Evolutionary conservation across 2,329 filamentous ascomycete genomes (phyloP).

Genomic region (Penicillium janthinellum): DNA sequence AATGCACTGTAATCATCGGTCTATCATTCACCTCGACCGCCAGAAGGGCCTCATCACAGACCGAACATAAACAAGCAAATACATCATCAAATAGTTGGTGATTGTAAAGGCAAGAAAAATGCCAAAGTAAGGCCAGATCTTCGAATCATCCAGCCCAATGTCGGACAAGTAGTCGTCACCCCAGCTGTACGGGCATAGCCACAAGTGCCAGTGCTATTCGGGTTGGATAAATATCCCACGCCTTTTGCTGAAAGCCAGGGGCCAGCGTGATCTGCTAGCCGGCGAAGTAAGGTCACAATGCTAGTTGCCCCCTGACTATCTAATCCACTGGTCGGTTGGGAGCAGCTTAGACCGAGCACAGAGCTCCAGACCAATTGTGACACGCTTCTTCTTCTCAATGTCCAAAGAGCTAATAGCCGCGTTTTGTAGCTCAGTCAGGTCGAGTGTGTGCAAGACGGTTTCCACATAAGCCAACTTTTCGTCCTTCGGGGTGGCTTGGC

Average conservation of each 20-base stretch:
- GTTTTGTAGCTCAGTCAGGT: conserved; percentile 62
- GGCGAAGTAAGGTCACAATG: conserved; percentile 65
- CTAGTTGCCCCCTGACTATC: conserved; percentile 66
- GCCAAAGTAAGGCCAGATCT: conserved; percentile 39
- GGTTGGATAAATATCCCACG: conserved; percentile 68
- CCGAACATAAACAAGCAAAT: conserved; percentile 36
- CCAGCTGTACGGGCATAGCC: conserved; percentile 74
- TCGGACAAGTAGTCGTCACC: conserved; percentile 39
- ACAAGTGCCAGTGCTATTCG: conserved; percentile 64
- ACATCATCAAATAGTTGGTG: conserved; percentile 40
- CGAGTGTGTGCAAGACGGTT: conserved; percentile 61
- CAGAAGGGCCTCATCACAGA: conserved; percentile 37
- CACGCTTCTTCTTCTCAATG: conserved; percentile 66
- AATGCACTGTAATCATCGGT: no score
- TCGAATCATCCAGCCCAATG: conserved; percentile 35
- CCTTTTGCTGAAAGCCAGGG: conserved; percentile 67
- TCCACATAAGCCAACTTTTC: conserved; percentile 66
- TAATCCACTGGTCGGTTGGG: conserved; percentile 65
- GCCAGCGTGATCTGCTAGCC: conserved; percentile 65
- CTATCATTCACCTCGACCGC: conserved; percentile 20
- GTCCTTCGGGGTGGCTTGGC: conserved; percentile 47
- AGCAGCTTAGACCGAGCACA: conserved; percentile 66
- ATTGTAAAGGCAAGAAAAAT: conserved; percentile 39
- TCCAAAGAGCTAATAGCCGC: conserved; percentile 62
- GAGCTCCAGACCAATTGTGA: conserved; percentile 70